Evolutionary conservation across 116 monocot genomes (phyloP).

Genomic region (Iris pallida): DNA sequence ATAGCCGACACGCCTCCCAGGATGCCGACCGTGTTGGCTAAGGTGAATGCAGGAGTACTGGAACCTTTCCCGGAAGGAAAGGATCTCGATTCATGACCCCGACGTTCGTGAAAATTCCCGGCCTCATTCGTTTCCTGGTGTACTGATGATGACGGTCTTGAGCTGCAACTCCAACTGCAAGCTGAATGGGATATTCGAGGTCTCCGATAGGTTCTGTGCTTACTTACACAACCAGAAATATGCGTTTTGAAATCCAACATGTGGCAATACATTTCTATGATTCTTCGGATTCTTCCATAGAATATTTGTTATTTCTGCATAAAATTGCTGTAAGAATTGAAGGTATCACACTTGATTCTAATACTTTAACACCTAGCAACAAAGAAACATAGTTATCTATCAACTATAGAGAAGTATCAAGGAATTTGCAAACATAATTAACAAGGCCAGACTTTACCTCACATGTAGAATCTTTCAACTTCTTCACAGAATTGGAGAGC

Average conservation of each 20-base stretch:
- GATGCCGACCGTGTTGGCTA: conserved; percentile 43
- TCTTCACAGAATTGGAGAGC: too few species aligned
- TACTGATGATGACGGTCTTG: conserved; percentile 18
- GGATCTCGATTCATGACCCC: too few species aligned
- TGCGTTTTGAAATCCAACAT: conserved; percentile 11
- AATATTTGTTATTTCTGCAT: too few species aligned
- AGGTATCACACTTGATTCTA: too few species aligned
- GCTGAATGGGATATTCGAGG: conserved; percentile 8
- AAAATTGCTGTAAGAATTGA: too few species aligned
- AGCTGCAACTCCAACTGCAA: conserved; percentile 16
- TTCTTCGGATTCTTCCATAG: background rate
- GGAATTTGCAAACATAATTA: too few species aligned
- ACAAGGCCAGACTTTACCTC: too few species aligned
- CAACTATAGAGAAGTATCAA: too few species aligned
- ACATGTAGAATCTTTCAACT: too few species aligned
- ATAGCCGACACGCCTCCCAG: conserved; percentile 52
- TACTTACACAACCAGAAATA: conserved; percentile 8
- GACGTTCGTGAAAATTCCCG: conserved; percentile 4
- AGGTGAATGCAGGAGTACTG: conserved; percentile 9
- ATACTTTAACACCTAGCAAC: too few species aligned
- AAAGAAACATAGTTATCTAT: too few species aligned
- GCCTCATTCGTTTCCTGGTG: conserved; percentile 14
- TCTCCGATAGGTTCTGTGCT: conserved; percentile 3
- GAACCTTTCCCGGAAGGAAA: background rate
- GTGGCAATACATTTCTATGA: conserved; percentile 21